These are phyloP conservation scores for Aspergillus caelatus DNA, from an alignment of 2,329 filamentous ascomycete species.

Conservation along the genomic window DNA sequence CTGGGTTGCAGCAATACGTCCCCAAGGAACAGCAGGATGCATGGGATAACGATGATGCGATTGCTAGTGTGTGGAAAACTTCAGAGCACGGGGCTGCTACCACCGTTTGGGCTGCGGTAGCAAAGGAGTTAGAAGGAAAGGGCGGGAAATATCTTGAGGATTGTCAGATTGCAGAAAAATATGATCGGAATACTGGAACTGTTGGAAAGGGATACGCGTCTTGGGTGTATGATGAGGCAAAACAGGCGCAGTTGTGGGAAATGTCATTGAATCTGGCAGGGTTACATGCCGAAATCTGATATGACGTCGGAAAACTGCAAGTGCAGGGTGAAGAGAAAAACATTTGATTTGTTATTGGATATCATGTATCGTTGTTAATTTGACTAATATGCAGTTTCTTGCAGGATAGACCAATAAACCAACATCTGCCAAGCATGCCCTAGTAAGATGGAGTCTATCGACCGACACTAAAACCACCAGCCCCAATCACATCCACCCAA, in stretches of 20 bases:
- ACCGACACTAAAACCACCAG: neutral
- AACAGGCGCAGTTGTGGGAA: slow-evolving; percentile 18
- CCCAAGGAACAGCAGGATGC: slow-evolving; percentile 2
- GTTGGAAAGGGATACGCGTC: slow-evolving; percentile 19
- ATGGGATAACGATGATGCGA: neutral
- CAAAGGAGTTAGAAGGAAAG: slow-evolving; percentile 26
- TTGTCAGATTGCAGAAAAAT: slow-evolving; percentile 14
- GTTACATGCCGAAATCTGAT: neutral
- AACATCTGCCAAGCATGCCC: neutral
- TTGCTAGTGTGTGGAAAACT: slow-evolving; percentile 13
- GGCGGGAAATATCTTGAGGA: slow-evolving; percentile 34
- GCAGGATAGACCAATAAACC: neutral
- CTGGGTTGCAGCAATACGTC: slow-evolving; percentile 10
- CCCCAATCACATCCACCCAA: neutral
- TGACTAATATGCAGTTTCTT: neutral
- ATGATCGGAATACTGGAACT: neutral
- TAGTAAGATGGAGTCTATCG: neutral
- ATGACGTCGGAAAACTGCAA: neutral
- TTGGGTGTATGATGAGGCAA: slow-evolving; percentile 16
- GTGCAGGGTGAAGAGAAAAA: neutral
- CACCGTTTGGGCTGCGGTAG: slow-evolving; percentile 31
- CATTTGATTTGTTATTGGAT: neutral
- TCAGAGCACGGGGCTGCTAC: slow-evolving; percentile 31
- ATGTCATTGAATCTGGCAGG: neutral
- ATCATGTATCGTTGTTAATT: neutral